phyloP scores from a whole-genome alignment of 225 moss, liverwort and hornwort genomes.

The Bryum argenteum region DNA sequence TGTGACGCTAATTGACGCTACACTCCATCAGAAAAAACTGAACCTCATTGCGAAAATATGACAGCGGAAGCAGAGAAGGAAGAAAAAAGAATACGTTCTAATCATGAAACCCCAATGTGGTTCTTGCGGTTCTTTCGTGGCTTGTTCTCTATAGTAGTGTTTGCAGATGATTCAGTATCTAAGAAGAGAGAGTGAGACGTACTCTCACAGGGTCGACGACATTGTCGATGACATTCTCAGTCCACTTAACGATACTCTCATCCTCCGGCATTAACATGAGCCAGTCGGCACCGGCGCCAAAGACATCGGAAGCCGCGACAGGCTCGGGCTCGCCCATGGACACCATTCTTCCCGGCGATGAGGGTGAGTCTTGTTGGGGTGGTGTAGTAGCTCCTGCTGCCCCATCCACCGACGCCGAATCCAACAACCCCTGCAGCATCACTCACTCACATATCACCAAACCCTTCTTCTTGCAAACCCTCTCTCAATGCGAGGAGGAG shows the following conservation, averaged over 20 bases:
- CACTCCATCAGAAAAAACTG: not conserved
- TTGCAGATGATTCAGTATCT: not conserved
- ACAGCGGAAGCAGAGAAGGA: too few species aligned
- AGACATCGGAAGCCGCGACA: slow-evolving; percentile 59
- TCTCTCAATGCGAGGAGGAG: not conserved
- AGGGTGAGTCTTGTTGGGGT: slow-evolving; percentile 6
- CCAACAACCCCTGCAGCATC: slow-evolving; percentile 42
- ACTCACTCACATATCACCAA: not conserved
- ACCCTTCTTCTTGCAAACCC: not conserved
- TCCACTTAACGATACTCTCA: slow-evolving; percentile 59
- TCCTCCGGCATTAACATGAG: slow-evolving; percentile 75
- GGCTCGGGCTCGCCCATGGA: slow-evolving; percentile 59
- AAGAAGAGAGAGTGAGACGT: slow-evolving; percentile 3
- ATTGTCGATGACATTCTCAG: slow-evolving; percentile 44
- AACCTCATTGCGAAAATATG: not conserved
- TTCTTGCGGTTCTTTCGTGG: not conserved
- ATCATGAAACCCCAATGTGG: not conserved
- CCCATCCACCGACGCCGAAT: slow-evolving; percentile 38
- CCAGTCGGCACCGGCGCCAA: slow-evolving; percentile 68
- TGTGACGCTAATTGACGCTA: not conserved
- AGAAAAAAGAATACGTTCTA: too few species aligned
- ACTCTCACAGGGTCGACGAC: slow-evolving; percentile 41
- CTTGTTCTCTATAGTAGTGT: not conserved
- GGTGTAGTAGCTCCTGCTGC: slow-evolving; percentile 12
- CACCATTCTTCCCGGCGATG: slow-evolving; percentile 15